Conservation (phyloP, 2,329 filamentous ascomycete genomes). For the Penicillium sp. region DNA sequence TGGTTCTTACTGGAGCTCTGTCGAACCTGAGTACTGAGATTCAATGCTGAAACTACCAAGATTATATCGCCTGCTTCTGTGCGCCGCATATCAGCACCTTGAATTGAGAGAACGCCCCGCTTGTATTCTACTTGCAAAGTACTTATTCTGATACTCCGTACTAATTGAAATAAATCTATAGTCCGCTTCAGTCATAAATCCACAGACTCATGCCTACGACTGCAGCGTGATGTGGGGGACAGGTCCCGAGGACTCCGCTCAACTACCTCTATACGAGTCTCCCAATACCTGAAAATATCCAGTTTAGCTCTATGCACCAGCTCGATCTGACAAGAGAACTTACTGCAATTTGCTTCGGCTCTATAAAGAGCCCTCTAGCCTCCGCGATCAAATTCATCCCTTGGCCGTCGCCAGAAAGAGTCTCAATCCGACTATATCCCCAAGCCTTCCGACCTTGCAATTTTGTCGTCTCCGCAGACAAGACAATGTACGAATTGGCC, state of each 20-base stretch:
- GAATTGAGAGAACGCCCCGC: neutral
- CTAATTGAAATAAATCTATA: too few relatives aligned
- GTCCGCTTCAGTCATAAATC: too few relatives aligned
- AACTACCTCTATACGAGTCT: neutral
- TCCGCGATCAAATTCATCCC: conserved; percentile 70
- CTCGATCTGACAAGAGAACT: conserved; percentile 34
- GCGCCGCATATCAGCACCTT: neutral
- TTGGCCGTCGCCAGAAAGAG: conserved; percentile 65
- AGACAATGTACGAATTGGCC: conserved; percentile 72
- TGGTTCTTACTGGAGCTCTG: too few relatives aligned
- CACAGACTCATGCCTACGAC: too few relatives aligned
- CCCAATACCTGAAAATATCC: neutral
- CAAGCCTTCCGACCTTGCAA: conserved; percentile 91
- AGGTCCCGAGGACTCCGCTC: neutral
- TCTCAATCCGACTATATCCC: conserved; percentile 84
- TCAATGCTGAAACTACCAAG: too few relatives aligned
- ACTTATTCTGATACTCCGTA: too few relatives aligned
- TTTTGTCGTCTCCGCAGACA: conserved; percentile 75
- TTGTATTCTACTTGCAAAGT: neutral
- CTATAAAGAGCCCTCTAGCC: conserved; percentile 81
- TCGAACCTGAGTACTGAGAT: too few relatives aligned
- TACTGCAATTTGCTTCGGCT: conserved; percentile 78
- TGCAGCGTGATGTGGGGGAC: too few relatives aligned
- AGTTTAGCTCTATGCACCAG: neutral
- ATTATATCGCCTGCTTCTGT: neutral